Evolutionary conservation across 352 stramenopile species (phyloP), one percentile per base, ranked within the genome.

Genomic region (Phytophthora meadii): DNA sequence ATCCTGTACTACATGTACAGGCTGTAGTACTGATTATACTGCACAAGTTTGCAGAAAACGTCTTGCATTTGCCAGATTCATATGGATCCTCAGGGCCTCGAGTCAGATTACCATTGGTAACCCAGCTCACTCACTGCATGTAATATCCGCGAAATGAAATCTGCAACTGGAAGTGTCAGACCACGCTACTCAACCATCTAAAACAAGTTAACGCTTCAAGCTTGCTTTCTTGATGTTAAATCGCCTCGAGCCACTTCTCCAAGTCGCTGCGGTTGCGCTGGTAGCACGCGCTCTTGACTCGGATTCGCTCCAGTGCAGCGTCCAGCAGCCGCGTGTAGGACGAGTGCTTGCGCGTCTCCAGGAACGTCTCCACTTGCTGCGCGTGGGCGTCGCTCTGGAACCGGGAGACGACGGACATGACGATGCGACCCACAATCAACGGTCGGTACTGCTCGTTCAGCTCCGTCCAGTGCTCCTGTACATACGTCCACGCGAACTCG

Each of bases 241-340:
- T 61, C 14, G 44, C 49, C 28, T 63, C 64, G 6, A 92, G 78
- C 84, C 84, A 92, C 70, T 80, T 70, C 0, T 74, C 73, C 49
- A 90, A 72, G 5, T 79, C 74, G 24, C 81, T 72, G 34, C 73
- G 81, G 56, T 81, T 85, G 50, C 83, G 82, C 32, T 74, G 46
- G 59, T 82, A 90, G 68, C 77, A 86, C 17, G 81, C 82, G 24
- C 68, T 79, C 65, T 89, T 90, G 54, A 88, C 89, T 51, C 78
- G 83, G 60, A 95, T 93, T 30, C 79, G 72, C 63, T 95, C 85
- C 32, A 95, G 72, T 22, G 81, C 79, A 15, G 77, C 79, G 50
- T 93, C 82, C 27, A 95, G 55, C 54, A 87, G 53, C 7, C 74
- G 80, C 28, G 83, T 74, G 72, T 92, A 93, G 45, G 76, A 82